Evolutionary conservation across 2,329 filamentous ascomycete species (phyloP).

Genomic region (Talaromyces sp.): DNA sequence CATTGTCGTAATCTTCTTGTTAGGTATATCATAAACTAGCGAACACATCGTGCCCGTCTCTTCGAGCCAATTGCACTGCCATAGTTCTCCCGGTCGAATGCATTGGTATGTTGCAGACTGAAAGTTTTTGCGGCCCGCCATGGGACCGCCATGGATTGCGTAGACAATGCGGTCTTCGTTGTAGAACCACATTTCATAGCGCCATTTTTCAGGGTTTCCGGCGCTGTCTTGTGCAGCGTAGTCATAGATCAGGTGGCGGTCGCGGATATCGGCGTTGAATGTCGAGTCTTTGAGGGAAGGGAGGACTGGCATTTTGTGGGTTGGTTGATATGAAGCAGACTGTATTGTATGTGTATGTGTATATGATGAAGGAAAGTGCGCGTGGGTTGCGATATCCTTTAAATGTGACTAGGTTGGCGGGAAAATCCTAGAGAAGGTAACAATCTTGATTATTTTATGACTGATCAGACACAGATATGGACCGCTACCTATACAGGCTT

Average conservation of each 20-base stretch:
- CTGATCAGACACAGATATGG: too few relatives aligned
- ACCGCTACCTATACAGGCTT: too few relatives aligned
- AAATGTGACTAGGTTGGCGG: too few relatives aligned
- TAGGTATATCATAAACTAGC: slow-evolving; percentile 54
- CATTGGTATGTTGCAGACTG: slow-evolving; percentile 57
- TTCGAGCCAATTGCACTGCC: slow-evolving; percentile 61
- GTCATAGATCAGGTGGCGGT: slow-evolving; percentile 57
- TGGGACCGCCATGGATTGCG: slow-evolving; percentile 58
- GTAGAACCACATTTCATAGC: slow-evolving; percentile 61
- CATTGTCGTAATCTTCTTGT: slow-evolving; percentile 50
- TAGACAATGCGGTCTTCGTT: slow-evolving; percentile 55
- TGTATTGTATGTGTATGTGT: neutral
- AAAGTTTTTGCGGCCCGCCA: slow-evolving; percentile 55
- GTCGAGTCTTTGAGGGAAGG: slow-evolving; percentile 23
- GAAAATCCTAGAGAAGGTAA: too few relatives aligned
- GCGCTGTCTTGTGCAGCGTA: slow-evolving; percentile 49
- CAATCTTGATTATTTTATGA: too few relatives aligned
- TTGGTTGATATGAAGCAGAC: neutral
- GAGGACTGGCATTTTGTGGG: neutral
- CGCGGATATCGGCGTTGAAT: slow-evolving; percentile 52
- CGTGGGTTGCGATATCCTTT: too few relatives aligned
- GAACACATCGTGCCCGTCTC: slow-evolving; percentile 59
- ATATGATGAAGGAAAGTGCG: too few relatives aligned
- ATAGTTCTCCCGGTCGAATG: slow-evolving; percentile 55
- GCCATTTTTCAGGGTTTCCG: slow-evolving; percentile 57